Evolutionary conservation across 23 red algal species (phyloP), one percentile per base, ranked within the genome.

Genomic region (Pyropia yezoensis): DNA sequence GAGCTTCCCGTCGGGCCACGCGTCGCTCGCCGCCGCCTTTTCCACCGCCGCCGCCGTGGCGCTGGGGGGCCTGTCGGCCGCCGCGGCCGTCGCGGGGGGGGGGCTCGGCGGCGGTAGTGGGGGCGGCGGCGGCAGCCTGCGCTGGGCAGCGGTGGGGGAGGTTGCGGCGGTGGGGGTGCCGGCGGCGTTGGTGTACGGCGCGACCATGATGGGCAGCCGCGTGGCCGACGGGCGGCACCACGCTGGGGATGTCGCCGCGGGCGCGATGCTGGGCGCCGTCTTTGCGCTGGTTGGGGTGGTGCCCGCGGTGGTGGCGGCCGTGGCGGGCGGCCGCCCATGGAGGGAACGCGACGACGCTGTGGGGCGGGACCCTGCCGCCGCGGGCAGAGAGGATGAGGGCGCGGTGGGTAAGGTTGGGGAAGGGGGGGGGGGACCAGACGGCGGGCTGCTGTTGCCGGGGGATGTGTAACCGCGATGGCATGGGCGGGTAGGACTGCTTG

Each of bases 221-320:
- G 72, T 89, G 3, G 67, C 64, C 4, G 85, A 89, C 39, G 63
- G 57, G 3, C 74, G 74, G 49, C 85, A 89, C 52, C 85, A 89
- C 73, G 70, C 78, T 8, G 85, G 70, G 0, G 85, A 89, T 54
- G 85, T 89, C 14, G 85, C 78, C 9, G 85, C 78, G 47, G 85
- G 85, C 23, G 65, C 65, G 8, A 1, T 81, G 47, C 33, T 89
- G 32, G 85, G 85, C 9, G 47, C 80, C 22, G 62, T 76, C 50
- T 69, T 70, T 57, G 65, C 75, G 39, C 11, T 47, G 4, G 39
- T 47, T 0, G 39, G 39, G 39, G 39, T 47, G 39, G 39, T 47
- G 39, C 39, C 39, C 4, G 6, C 39, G 39, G 6, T 47, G 39
- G 7, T 47, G 39, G 11, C 39, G 39, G 39, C 39, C 6, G 39